Percentiles rank a stretch among this genome's conserved stretches.
phyloP scores from a whole-genome alignment of 2,329 filamentous ascomycete genomes.

The Cryphonectria nitschkei region DNA sequence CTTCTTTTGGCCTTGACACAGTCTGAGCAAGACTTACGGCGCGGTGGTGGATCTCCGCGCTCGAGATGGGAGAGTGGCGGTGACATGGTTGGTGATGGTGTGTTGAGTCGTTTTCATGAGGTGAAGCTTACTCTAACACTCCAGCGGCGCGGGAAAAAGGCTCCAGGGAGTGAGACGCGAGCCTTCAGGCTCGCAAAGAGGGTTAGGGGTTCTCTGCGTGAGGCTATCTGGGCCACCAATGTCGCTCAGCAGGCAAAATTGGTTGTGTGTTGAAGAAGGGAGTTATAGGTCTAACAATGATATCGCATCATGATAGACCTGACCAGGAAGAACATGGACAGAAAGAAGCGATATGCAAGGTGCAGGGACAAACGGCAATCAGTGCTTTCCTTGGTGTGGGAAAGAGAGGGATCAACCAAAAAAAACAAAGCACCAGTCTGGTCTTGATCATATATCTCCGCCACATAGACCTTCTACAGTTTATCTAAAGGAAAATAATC shows the following conservation, averaged over 20 bases:
- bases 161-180: too few relatives aligned
- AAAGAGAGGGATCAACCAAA: too few relatives aligned
- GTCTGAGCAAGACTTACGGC: slow-evolving; percentile 59
- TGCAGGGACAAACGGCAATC: too few relatives aligned
- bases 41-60: slow-evolving; percentile 49
- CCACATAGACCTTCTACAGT: too few relatives aligned
- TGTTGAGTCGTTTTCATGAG: slow-evolving; percentile 1
- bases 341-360: too few relatives aligned
- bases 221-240: not conserved
- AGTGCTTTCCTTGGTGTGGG: too few relatives aligned
- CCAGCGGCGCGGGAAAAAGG: not conserved
- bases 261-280: not conserved
- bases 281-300: not conserved
- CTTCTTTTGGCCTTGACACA: slow-evolving; percentile 62
- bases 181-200: not conserved
- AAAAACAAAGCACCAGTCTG: too few relatives aligned
- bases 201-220: not conserved
- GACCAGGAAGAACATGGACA: too few relatives aligned
- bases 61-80: slow-evolving; percentile 37
- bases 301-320: too few relatives aligned
- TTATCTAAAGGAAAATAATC: too few relatives aligned
- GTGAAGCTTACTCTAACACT: slow-evolving; percentile 4
- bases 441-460: too few relatives aligned
- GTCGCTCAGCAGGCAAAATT: not conserved
- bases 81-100: slow-evolving; percentile 24